Evolutionary conservation across 257 asterid genomes (phyloP), one percentile per base, ranked within the genome.

Genomic region (Leptodermis oblonga): DNA sequence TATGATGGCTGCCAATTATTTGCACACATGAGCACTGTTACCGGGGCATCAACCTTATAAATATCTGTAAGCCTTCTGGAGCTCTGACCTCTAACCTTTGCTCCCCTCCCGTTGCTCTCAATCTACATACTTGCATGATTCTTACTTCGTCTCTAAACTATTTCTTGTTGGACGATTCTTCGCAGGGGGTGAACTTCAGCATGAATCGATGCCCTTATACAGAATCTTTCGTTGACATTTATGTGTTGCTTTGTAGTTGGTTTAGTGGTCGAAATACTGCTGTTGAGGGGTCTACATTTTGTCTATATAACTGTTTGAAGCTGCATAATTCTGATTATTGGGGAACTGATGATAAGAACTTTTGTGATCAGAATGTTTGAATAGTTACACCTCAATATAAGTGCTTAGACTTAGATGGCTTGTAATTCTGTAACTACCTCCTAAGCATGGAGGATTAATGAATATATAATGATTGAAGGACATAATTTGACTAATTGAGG

Each of bases 1-100:
- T 64, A 90, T 90, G 96, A 90, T 90, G 97, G 97, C 97, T 2
- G 97, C 96, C 60, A 88, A 90, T 68, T 90, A 85, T 70, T 81
- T 90, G 65, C 92, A 90, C 80, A 90, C 97, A 67, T 90, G 82
- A 90, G 46, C 62, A 43, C 58, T 67, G 62, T 69, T 78, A 71
- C 61, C 28, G 69, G 66, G 56, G 77, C 77, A 72, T 39, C 81
- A 22, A 54, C 66, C 67, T 28, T 23, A 34, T 68, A 63, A 66
- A 70, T 42, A 56, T 45, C 23, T 67, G 84, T 82, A 73, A 77
- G 81, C 69, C 26, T 68, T 63, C 68, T 59, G 55, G 45, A 43
- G 15, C 26, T 2, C 61, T 54, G 39, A 34, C 4, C 39, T 34
- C 39, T 34, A 2, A 34, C n/a, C 52, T n/a, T 46, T 3, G 6